Conservation (phyloP, 108 stramenopile species). For the Nitzschia sp. region DNA sequence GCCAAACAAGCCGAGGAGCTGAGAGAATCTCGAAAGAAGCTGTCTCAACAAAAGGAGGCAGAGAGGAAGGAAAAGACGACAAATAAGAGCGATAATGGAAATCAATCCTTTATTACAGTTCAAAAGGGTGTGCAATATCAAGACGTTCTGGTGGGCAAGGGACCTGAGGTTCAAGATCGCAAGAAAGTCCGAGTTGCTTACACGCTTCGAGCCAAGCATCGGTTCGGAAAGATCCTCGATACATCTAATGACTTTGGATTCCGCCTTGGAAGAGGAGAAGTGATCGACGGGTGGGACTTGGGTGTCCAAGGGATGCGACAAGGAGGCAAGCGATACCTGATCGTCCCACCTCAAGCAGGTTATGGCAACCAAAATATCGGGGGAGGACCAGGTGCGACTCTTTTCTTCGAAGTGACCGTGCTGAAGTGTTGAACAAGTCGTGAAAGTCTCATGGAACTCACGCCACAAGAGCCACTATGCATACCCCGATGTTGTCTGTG, state of each 20-base stretch:
- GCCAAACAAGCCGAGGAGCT: constrained; percentile 9
- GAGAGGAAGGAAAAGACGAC: constrained; percentile 13
- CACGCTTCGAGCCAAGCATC: constrained; percentile 25
- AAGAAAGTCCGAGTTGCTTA: constrained; percentile 39
- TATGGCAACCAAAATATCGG: constrained; percentile 65
- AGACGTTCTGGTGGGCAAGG: constrained; percentile 45
- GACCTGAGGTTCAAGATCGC: constrained; percentile 31
- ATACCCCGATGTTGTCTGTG: constrained; percentile 95
- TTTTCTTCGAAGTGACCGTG: constrained; percentile 58
- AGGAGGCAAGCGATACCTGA: constrained; percentile 67
- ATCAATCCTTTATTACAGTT: constrained; percentile 7
- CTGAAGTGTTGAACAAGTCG: constrained; percentile 3
- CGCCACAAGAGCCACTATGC: constrained; percentile 43
- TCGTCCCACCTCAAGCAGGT: constrained; percentile 72
- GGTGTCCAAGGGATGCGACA: constrained; percentile 66
- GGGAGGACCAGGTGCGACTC: constrained; percentile 40
- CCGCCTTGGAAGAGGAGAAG: constrained; percentile 51
- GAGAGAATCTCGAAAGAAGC: not conserved
- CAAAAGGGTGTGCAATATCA: constrained; percentile 43
- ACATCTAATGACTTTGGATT: constrained; percentile 44
- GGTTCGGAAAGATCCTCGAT: constrained; percentile 45
- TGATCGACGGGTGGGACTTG: constrained; percentile 77
- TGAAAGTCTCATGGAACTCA: not conserved
- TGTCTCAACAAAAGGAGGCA: constrained; percentile 11
- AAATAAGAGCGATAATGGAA: not conserved